These are phyloP conservation scores for Corynascus novoguineensis DNA, from an alignment of 495 filamentous ascomycete species.

Conservation along the genomic window DNA sequence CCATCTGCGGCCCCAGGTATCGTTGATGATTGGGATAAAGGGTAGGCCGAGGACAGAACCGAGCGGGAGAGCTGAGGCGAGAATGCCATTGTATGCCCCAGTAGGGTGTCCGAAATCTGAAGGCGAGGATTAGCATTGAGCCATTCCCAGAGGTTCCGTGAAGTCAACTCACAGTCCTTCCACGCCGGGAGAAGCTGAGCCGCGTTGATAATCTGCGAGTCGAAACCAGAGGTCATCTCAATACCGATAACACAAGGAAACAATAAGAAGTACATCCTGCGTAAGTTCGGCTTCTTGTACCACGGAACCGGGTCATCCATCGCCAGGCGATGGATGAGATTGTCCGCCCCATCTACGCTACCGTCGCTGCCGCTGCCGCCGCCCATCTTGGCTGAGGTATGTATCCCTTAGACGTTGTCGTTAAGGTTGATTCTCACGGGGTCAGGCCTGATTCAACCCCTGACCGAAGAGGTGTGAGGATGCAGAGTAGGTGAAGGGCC, in stretches of 20 bases:
- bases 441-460: not conserved
- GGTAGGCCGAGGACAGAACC: conserved; percentile 51
- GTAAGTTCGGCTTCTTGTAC: conserved; percentile 60
- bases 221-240: conserved; percentile 68
- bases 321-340: conserved; percentile 50
- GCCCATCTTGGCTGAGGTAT: conserved; percentile 32
- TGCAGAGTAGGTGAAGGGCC: not conserved
- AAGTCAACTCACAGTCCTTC: conserved; percentile 48
- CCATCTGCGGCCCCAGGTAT: conserved; percentile 50
- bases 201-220: conserved; percentile 64
- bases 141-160: not conserved
- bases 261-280: conserved; percentile 55
- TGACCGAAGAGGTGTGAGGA: not conserved
- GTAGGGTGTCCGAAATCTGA: conserved; percentile 41
- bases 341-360: conserved; percentile 29
- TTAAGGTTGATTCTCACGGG: not conserved
- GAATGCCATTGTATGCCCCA: conserved; percentile 42
- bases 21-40: conserved; percentile 54
- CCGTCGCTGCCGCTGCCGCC: conserved; percentile 31
- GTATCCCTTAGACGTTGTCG: not conserved
- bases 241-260: conserved; percentile 64
- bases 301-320: conserved; percentile 51
- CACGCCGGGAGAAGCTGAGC: conserved; percentile 57
- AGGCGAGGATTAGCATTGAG: conserved; percentile 5
- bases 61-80: conserved; percentile 40